Conservation (phyloP, 345 rosid species). For the Excoecaria cochinchinensis region DNA sequence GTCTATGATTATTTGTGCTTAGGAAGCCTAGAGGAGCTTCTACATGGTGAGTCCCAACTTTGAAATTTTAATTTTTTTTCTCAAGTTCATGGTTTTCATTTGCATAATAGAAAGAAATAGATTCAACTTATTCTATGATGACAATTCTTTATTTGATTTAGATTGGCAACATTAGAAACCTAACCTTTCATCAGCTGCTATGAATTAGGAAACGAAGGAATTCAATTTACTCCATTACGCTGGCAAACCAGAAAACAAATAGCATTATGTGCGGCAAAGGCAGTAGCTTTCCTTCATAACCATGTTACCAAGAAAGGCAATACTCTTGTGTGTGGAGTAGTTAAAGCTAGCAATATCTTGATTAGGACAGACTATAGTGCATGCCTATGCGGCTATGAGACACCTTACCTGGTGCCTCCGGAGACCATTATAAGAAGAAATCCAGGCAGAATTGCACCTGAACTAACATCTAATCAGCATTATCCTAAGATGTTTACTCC, state of each 20-base stretch:
- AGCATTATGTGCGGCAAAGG: slow-evolving; percentile 35
- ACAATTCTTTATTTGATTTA: background rate
- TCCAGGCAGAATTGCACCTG: slow-evolving; percentile 28
- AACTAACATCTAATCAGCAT: slow-evolving; percentile 14
- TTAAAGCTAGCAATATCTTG: slow-evolving; percentile 33
- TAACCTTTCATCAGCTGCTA: background rate
- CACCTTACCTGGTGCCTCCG: slow-evolving; percentile 31
- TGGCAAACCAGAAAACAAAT: slow-evolving; percentile 25
- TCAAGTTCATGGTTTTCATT: no score
- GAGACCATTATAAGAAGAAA: slow-evolving; percentile 31
- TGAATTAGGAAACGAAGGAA: slow-evolving; percentile 36
- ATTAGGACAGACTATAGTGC: slow-evolving; percentile 26
- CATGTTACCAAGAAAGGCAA: slow-evolving; percentile 21
- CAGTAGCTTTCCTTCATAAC: slow-evolving; percentile 31
- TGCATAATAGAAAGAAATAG: no score
- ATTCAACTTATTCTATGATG: no score
- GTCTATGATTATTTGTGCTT: slow-evolving; percentile 31
- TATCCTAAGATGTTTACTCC: slow-evolving; percentile 9
- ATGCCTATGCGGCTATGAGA: slow-evolving; percentile 37
- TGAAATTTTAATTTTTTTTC: background rate
- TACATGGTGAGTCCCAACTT: slow-evolving; percentile 30
- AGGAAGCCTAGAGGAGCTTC: slow-evolving; percentile 42
- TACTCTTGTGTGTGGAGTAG: slow-evolving; percentile 26
- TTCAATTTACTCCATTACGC: slow-evolving; percentile 28
- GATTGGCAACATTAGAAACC: background rate